Base-by-base conservation (phyloP, 345 rosid species). In the Corymbia maculata region DNA sequence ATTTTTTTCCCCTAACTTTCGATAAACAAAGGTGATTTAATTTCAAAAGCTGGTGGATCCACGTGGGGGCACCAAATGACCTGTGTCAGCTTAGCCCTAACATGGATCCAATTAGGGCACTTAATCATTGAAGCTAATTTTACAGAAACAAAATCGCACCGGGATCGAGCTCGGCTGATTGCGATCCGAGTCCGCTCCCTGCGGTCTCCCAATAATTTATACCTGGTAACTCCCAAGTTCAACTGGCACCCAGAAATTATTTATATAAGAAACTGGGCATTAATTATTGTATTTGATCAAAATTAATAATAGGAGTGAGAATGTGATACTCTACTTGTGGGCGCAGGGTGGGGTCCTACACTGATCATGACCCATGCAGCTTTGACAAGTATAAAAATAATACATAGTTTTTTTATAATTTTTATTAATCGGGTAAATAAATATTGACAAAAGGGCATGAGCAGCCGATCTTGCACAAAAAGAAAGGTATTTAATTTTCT, bases 111-210 rank as follows among this genome's bases (percentile, higher is more conserved):
- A 88, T 52, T 80, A 57, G 53, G 53, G 79, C 42, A 26, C 30
- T 88, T 88, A 80, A 88, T 88, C 89, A 88, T 88, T 88, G 89
- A 80, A 2, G 79, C 85, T 17, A 80, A 79, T 68, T 36, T 36
- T 88, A 68, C 59, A 75, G 49, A 44, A 75, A 36, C 42, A 86
- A n/a, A 47, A 51, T 26, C 12, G 80, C 32, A 82, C 79, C 85
- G 59, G 59, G 79, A 82, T 82, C 85, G 14, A 36, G 86, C 44
- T 79, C 88, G 51, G 85, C 86, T 44, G 30, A 87, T 87, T 87
- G 51, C 61, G 86, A 88, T 88, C 89, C 64, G 86, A 49, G 79
- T 45, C 51, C 61, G 89, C 55, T 52, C 49, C 49, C 64, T 61
- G 86, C 82, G 80, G 30, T 13, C 49, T 80, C 70, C 13, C 75